phyloP scores from a whole-genome alignment of 352 stramenopile genomes.

The Globisporangium parvum region DNA sequence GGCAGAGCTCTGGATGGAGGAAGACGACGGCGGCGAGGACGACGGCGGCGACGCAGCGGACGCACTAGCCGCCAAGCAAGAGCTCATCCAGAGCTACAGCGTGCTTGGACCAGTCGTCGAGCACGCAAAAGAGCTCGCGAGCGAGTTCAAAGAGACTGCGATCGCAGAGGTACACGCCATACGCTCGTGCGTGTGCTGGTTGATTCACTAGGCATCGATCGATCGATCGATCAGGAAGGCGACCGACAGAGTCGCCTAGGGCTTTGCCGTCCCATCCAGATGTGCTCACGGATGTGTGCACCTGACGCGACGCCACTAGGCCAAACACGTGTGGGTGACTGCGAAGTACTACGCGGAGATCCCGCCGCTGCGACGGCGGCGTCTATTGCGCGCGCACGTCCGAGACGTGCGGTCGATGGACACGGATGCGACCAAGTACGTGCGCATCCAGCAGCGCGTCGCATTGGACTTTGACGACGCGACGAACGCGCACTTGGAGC shows the following conservation, averaged over 20 bases:
- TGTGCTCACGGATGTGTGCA: background rate
- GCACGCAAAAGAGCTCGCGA: conserved; percentile 36
- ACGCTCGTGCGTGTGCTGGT: too few relatives aligned
- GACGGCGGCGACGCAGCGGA: conserved; percentile 31
- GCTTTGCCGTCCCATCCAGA: too few relatives aligned
- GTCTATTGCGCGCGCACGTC: conserved; percentile 58
- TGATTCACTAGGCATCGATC: too few relatives aligned
- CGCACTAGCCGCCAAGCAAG: conserved; percentile 45
- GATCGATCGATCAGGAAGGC: too few relatives aligned
- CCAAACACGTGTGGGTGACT: conserved; percentile 31
- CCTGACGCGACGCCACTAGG: conserved; percentile 13
- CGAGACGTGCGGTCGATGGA: conserved; percentile 57
- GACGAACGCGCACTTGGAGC: conserved; percentile 24
- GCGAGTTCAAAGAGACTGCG: conserved; percentile 28
- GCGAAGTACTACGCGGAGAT: conserved; percentile 55
- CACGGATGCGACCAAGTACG: conserved; percentile 48
- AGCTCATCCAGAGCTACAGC: conserved; percentile 52
- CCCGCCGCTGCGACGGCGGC: conserved; percentile 39
- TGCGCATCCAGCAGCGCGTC: conserved; percentile 31
- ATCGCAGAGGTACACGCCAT: conserved; percentile 20
- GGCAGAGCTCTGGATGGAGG: conserved; percentile 60
- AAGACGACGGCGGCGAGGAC: conserved; percentile 31
- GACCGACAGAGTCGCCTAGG: too few relatives aligned
- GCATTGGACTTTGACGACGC: conserved; percentile 33
- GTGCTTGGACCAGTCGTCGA: conserved; percentile 34